phyloP scores from a whole-genome alignment of 257 asterid genomes.

The Schizonepeta tenuifolia region DNA sequence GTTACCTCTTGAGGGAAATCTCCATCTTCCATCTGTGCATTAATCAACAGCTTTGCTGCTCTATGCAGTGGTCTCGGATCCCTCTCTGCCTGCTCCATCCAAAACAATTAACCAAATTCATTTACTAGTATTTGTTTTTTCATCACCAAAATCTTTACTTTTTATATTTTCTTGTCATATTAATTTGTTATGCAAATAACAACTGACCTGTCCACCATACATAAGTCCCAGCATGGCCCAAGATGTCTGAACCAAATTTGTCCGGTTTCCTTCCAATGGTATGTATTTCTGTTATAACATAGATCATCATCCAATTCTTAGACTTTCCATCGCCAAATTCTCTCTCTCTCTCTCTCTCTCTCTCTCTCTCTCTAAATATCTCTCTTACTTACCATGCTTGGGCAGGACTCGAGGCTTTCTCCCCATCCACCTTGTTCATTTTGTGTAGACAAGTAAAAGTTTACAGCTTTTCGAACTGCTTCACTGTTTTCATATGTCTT shows the following conservation, averaged over 20 bases:
- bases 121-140: background rate
- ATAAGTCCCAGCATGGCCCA: slow-evolving; percentile 92
- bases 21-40: slow-evolving; percentile 79
- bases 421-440: slow-evolving; percentile 96
- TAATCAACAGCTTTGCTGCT: slow-evolving; percentile 75
- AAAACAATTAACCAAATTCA: background rate
- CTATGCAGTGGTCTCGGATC: slow-evolving; percentile 72
- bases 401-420: slow-evolving; percentile 78
- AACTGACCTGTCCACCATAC: slow-evolving; percentile 70
- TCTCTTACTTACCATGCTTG: slow-evolving; percentile 57
- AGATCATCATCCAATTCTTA: background rate
- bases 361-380: too few species aligned
- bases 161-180: background rate
- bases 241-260: slow-evolving; percentile 82
- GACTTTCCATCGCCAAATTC: too few species aligned
- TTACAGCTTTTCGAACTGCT: slow-evolving; percentile 55
- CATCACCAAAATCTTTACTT: background rate
- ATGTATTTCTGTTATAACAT: slow-evolving; percentile 59
- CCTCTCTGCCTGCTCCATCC: slow-evolving; percentile 53
- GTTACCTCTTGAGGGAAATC: slow-evolving; percentile 85
- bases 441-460: slow-evolving; percentile 59
- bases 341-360: too few species aligned
- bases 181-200: too few species aligned
- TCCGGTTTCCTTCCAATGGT: slow-evolving; percentile 70
- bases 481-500: slow-evolving; percentile 57